Percentiles rank a stretch among this genome's conserved stretches.
Conservation (phyloP, 345 rosid genomes). For the Salix arbutifolia region DNA sequence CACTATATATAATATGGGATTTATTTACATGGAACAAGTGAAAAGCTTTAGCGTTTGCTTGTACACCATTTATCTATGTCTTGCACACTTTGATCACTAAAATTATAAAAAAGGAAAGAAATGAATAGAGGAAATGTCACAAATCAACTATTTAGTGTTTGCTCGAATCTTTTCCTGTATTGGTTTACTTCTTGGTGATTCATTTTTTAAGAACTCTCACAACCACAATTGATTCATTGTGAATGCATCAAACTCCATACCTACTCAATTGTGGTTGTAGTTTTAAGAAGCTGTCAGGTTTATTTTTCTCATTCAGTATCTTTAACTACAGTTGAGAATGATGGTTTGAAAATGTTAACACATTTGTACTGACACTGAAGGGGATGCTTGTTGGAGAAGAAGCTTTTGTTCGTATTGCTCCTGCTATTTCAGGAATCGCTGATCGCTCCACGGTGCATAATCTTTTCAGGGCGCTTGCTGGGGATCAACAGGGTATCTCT, state of each 20-base stretch:
- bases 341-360: slow-evolving; percentile 2
- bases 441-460: slow-evolving; percentile 79
- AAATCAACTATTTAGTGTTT: not conserved
- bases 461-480: slow-evolving; percentile 79
- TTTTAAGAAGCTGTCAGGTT: not conserved
- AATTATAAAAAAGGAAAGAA: not conserved
- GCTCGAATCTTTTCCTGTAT: not conserved
- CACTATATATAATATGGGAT: too few species aligned
- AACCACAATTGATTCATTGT: not conserved
- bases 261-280: not conserved
- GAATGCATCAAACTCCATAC: not conserved
- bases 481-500: slow-evolving; percentile 62
- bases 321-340: not conserved
- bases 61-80: not conserved
- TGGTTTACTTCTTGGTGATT: too few species aligned
- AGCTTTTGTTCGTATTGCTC: slow-evolving; percentile 85
- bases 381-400: slow-evolving; percentile 67
- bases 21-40: not conserved
- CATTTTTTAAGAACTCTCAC: not conserved
- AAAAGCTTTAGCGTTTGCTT: not conserved
- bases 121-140: not conserved
- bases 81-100: not conserved
- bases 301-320: slow-evolving; percentile 3
- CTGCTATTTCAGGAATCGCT: slow-evolving; percentile 86
- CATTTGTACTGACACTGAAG: slow-evolving; percentile 38